These are phyloP conservation scores for Silene conica DNA, from an alignment of 148 eudicot species.

Conservation along the genomic window DNA sequence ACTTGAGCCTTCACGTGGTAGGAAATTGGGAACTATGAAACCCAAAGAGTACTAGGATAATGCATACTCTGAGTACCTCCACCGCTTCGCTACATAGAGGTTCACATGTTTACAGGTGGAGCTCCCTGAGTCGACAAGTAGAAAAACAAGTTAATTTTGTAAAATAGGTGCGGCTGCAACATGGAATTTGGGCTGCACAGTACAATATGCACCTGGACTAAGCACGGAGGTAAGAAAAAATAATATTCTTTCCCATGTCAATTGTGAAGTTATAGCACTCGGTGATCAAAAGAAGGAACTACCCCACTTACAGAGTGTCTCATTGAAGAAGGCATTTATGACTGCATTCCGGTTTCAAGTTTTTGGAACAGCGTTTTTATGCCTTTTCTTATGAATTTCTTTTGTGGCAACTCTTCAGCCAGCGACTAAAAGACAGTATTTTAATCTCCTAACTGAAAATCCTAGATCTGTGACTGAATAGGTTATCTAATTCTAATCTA, in stretches of 20 bases:
- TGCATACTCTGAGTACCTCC: conserved; percentile 15
- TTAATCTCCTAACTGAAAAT: background rate
- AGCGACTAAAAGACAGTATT: background rate
- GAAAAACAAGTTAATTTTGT: background rate
- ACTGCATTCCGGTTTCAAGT: background rate
- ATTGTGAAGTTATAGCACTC: background rate
- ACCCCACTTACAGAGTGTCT: background rate
- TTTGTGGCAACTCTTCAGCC: background rate
- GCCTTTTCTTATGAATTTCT: background rate
- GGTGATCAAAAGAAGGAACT: background rate
- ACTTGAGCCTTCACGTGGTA: background rate
- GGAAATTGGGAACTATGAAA: background rate
- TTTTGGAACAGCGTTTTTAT: background rate
- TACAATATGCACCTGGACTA: background rate
- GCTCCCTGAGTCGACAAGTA: conserved; percentile 43
- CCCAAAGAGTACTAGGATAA: background rate
- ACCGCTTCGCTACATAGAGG: background rate
- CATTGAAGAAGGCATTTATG: background rate
- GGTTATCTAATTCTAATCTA: too few relatives aligned
- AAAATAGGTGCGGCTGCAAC: background rate
- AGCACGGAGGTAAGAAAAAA: background rate
- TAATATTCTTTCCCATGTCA: background rate
- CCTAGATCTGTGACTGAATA: too few relatives aligned
- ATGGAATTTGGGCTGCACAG: background rate
- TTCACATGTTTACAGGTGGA: conserved; percentile 67